A percentile compares a stretch with the other conserved stretches of the same genome.
phyloP scores from a whole-genome alignment of 768 basidiomycete species.

The Fistulinella prunicolor region DNA sequence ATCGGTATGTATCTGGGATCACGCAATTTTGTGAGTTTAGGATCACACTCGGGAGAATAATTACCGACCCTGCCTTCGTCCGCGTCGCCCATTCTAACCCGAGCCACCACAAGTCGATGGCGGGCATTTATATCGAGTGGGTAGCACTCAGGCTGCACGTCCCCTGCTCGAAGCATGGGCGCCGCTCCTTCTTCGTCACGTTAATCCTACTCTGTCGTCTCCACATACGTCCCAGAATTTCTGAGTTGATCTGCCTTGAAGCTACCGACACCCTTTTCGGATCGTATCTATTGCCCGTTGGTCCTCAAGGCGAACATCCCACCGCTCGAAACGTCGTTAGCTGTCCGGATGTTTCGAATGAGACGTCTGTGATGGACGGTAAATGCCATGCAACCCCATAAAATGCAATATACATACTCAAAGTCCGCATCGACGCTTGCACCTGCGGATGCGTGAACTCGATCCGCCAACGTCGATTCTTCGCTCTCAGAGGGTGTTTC shows the following conservation, averaged over 20 bases:
- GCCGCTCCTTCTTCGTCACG: conserved; percentile 52
- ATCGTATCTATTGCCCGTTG: conserved; percentile 64
- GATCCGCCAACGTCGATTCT: conserved; percentile 1
- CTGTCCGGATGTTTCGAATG: conserved; percentile 59
- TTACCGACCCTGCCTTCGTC: conserved; percentile 73
- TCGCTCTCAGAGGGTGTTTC: conserved; percentile 13
- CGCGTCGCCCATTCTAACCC: conserved; percentile 75
- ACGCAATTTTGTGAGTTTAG: background rate
- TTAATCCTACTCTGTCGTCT: conserved; percentile 83
- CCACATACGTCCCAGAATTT: conserved; percentile 76
- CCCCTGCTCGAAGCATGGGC: conserved; percentile 38
- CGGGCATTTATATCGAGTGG: conserved; percentile 53
- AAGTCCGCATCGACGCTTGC: conserved; percentile 21
- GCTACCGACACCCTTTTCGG: conserved; percentile 78
- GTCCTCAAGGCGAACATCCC: conserved; percentile 72
- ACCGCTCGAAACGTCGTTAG: conserved; percentile 43
- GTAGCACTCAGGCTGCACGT: conserved; percentile 50
- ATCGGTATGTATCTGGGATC: conserved; percentile 66
- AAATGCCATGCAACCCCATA: background rate
- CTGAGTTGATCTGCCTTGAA: conserved; percentile 77
- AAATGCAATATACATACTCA: conserved; percentile 8
- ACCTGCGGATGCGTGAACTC: background rate
- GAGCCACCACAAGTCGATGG: conserved; percentile 77
- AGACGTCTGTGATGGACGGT: conserved; percentile 48
- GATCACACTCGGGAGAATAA: background rate